Evolutionary conservation across 345 rosid species (phyloP).

Genomic region (Angophora floribunda): DNA sequence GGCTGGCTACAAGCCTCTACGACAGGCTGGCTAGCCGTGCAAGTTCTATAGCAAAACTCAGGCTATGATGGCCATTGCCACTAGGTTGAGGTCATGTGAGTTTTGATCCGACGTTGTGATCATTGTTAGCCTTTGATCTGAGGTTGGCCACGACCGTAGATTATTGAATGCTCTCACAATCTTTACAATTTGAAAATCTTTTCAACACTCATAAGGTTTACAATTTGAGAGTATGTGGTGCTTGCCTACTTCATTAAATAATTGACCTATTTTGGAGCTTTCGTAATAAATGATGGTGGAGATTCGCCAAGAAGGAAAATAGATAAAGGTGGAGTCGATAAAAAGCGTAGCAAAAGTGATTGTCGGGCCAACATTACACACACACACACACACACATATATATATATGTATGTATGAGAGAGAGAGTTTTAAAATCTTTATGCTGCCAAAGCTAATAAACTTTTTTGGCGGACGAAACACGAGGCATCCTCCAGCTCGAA

Average conservation of each 20-base stretch:
- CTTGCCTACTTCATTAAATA: background rate
- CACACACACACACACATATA: background rate
- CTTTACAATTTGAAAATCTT: background rate
- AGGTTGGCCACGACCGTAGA: background rate
- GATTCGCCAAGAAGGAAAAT: background rate
- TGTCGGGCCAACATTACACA: background rate
- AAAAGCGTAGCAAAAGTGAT: background rate
- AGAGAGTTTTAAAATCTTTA: background rate
- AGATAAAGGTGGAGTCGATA: background rate
- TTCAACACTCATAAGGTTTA: background rate
- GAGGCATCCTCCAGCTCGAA: background rate
- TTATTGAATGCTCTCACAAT: background rate
- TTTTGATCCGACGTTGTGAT: rapidly evolving
- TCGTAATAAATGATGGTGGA: background rate
- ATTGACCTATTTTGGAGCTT: background rate
- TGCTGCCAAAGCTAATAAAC: background rate
- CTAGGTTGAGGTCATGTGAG: background rate
- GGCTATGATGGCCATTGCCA: background rate
- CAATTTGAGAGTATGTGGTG: rapidly evolving
- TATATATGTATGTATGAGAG: background rate
- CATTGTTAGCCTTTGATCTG: background rate
- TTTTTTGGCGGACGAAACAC: background rate
- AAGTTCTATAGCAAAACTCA: background rate
- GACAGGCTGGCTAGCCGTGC: background rate
- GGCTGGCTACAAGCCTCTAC: background rate